Conservation (phyloP, 257 asterid genomes). For the Vinca minor region DNA sequence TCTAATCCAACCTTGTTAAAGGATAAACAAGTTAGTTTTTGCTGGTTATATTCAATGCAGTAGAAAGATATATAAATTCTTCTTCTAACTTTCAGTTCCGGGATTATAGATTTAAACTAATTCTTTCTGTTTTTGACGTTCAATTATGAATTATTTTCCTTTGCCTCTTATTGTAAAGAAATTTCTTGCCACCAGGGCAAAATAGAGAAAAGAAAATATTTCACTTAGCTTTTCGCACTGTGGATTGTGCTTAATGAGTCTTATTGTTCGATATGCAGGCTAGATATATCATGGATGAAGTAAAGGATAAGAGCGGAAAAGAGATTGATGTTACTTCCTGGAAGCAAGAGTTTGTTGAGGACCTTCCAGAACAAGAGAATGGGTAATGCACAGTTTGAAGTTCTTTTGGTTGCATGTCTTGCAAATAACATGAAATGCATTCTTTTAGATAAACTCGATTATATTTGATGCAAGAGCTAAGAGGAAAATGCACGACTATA, state of each 20-base stretch:
- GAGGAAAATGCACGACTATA: too few species aligned
- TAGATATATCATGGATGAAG: constrained; percentile 72
- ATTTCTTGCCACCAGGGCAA: not conserved
- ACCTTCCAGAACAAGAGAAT: constrained; percentile 70
- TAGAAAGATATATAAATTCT: too few species aligned
- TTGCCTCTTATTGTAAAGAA: not conserved
- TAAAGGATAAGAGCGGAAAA: constrained; percentile 74
- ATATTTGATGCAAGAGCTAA: too few species aligned
- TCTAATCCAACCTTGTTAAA: constrained; percentile 2
- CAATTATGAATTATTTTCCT: not conserved
- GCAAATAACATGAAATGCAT: constrained; percentile 1
- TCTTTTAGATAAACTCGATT: not conserved
- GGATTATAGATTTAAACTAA: too few species aligned
- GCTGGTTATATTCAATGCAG: too few species aligned
- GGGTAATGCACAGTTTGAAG: constrained; percentile 35
- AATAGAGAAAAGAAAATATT: not conserved
- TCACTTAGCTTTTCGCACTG: not conserved
- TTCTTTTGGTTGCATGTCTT: not conserved
- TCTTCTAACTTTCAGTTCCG: not conserved
- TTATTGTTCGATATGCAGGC: constrained; percentile 43
- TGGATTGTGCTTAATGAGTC: constrained; percentile 12
- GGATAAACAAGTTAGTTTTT: not conserved
- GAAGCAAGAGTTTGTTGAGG: constrained; percentile 54
- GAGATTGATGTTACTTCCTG: constrained; percentile 58
- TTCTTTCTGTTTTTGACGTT: too few species aligned